Evolutionary conservation across 2,329 filamentous ascomycete species (phyloP).

Genomic region (Xylariomycetidae sp.): DNA sequence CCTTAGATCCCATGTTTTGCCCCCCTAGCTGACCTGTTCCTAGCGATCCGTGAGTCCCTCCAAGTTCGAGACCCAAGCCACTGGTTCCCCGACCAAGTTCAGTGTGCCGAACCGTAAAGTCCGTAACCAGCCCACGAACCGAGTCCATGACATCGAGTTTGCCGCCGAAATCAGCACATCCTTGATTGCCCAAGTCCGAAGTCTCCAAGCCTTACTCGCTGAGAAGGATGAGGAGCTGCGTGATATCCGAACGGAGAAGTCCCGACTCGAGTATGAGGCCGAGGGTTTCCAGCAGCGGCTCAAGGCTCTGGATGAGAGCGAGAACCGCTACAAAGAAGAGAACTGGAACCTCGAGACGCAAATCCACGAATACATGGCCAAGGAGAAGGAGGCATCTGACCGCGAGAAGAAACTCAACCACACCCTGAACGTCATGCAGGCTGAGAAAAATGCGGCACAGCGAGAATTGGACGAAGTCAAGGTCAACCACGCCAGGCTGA

Average conservation of each 20-base stretch:
- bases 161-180: slow-evolving; percentile 98
- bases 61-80: slow-evolving; percentile 78
- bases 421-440: slow-evolving; percentile 59
- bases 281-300: slow-evolving; percentile 75
- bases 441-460: slow-evolving; percentile 72
- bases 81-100: slow-evolving; percentile 82
- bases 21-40: slow-evolving; percentile 6
- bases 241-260: slow-evolving; percentile 66
- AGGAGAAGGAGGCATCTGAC: slow-evolving; percentile 69
- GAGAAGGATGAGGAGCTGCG: slow-evolving; percentile 87
- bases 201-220: slow-evolving; percentile 74
- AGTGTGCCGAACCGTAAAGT: slow-evolving; percentile 81
- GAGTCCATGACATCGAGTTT: slow-evolving; percentile 94
- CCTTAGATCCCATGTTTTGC: neutral
- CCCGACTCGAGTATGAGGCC: slow-evolving; percentile 73
- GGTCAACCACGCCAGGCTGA: slow-evolving; percentile 67
- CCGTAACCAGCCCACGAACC: slow-evolving; percentile 80
- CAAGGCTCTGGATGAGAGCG: slow-evolving; percentile 81
- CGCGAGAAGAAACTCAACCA: slow-evolving; percentile 78
- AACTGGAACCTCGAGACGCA: slow-evolving; percentile 97
- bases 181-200: slow-evolving; percentile 86
- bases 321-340: slow-evolving; percentile 94
- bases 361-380: slow-evolving; percentile 72
- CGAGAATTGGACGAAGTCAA: slow-evolving; percentile 89
- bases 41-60: slow-evolving; percentile 67